These are phyloP conservation scores for Durio zibethinus DNA, from an alignment of 345 rosid genomes.

Conservation along the genomic window DNA sequence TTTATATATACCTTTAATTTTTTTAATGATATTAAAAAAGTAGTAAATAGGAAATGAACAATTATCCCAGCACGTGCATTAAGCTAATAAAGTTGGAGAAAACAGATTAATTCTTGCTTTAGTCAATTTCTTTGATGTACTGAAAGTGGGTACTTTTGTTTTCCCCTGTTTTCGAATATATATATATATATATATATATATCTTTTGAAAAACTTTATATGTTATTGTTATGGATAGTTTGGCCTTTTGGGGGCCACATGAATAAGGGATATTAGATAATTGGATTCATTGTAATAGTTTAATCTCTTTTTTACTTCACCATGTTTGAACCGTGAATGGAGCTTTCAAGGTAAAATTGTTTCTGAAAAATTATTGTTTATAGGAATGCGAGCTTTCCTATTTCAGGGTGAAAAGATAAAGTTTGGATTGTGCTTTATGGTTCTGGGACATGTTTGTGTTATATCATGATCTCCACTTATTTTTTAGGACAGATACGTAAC, in stretches of 20 bases:
- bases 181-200: background rate
- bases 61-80: background rate
- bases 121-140: background rate
- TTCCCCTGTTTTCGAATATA: background rate
- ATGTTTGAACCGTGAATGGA: conserved; percentile 1
- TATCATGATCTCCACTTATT: background rate
- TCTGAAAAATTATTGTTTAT: background rate
- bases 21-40: background rate
- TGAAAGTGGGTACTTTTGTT: background rate
- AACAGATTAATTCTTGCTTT: background rate
- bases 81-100: conserved; percentile 4
- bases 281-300: background rate
- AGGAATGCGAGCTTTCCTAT: background rate
- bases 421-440: background rate
- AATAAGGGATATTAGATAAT: background rate
- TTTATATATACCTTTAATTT: background rate
- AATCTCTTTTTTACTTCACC: background rate
- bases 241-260: background rate
- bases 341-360: background rate
- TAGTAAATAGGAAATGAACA: background rate
- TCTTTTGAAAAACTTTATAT: background rate
- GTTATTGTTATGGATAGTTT: too few species aligned
- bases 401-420: background rate
- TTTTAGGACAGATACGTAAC: background rate
- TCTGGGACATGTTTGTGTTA: background rate